These are phyloP conservation scores for Pseudogymnoascus sp. DNA, from an alignment of 2,329 filamentous ascomycete species.

Conservation along the genomic window DNA sequence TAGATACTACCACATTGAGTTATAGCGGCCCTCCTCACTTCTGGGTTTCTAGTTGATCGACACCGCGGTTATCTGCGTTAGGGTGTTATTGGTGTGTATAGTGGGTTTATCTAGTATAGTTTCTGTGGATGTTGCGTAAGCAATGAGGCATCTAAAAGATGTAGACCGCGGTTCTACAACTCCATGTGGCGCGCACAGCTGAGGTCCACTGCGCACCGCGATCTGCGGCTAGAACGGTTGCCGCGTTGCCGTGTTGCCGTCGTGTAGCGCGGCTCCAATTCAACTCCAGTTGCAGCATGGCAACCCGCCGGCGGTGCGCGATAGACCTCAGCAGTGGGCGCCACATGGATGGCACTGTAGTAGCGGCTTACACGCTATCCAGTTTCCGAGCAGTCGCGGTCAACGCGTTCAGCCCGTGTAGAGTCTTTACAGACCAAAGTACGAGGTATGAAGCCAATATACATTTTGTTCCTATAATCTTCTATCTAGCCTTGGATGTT, in stretches of 20 bases:
- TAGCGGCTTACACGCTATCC: not conserved
- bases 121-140: not conserved
- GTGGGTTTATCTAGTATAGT: too few relatives aligned
- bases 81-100: not conserved
- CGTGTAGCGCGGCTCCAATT: not conserved
- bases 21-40: not conserved
- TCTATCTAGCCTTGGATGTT: slow-evolving; percentile 52
- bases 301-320: not conserved
- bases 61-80: not conserved
- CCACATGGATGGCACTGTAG: not conserved
- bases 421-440: not conserved
- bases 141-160: not conserved
- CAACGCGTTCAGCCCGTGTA: not conserved
- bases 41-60: not conserved
- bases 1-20: too few relatives aligned
- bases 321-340: not conserved
- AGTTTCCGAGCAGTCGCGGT: not conserved
- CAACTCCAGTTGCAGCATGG: not conserved
- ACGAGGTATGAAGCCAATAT: not conserved
- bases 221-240: not conserved
- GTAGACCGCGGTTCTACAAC: not conserved
- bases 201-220: not conserved
- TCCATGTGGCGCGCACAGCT: not conserved
- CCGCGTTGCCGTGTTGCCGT: not conserved
- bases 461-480: not conserved